Base-by-base conservation (phyloP, 805 yeast species). In the Metschnikowia matae region DNA sequence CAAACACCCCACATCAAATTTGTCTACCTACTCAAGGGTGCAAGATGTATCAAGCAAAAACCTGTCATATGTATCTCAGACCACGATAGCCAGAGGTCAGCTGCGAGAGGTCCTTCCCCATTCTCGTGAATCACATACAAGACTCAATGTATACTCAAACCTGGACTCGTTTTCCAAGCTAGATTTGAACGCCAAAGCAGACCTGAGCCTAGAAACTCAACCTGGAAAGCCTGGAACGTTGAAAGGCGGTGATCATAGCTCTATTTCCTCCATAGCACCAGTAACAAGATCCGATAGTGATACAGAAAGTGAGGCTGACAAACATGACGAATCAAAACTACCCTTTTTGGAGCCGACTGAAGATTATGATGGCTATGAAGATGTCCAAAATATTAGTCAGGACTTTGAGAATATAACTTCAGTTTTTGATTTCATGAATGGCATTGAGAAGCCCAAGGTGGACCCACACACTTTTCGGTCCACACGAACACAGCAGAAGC, bases 401-500 rank as follows among this genome's bases (percentile, higher is more conserved):
- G 45, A 21, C 8, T 49, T 52, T 5, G 47, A 44, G 8, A 37
- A 40, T 11, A 37, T 45, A 31, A 38, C 44, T 11, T 49, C 55
- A 1, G 51, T 55, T 26, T 23, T 53, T 1, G 56, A 53, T 21
- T 49, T 52, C 40, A 47, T 55, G 52, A 41, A 47, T n/a, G 45
- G 46, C n/a, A 26, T 41, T 6, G 44, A 33, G 11, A 39, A 36
- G 11, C 40, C 44, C 40, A 37, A 17, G 17, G 20, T 36, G 20
- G n/a, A 21, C 4, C 32, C n/a, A 17, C 31, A 31, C 23, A n/a
- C 40, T 10, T 42, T 17, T 13, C 34, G 39, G n/a, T 21, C 53
- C 7, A 64, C 65, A 43, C 54, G 78, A 35, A 65, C 69, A 4
- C 74, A 72, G 56, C 68, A 66, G 48, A 70, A 66, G 48, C 44